Evolutionary conservation across 768 basidiomycete genomes (phyloP), one percentile per base, ranked within the genome.

Genomic region (Mycena albidolilacea): DNA sequence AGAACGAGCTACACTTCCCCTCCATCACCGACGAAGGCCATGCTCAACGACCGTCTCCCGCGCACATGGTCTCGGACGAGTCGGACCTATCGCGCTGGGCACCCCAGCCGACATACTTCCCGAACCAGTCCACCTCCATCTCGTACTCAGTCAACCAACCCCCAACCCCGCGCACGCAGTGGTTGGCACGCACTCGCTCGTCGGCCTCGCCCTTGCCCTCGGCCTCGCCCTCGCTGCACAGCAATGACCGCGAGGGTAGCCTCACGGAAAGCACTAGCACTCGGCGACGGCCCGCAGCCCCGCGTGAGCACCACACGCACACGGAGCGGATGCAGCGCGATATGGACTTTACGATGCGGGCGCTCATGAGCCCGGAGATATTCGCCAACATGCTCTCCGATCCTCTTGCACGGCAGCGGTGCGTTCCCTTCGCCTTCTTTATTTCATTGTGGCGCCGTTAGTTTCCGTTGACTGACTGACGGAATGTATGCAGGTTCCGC

Each of bases 331-430:
- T 23, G 23, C 23, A 23, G 23, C 23, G 23, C 23, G 23, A 23
- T 23, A 23, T 23, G 39, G 74, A 71, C 17, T 75, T 60, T 35
- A 75, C 74, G 3, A 39, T 63, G 63, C 74, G 70, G 14, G 74
- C 74, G 58, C 61, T 75, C 54, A 72, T 72, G 74, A 75, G 67
- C 58, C 70, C 70, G 21, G 67, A 57, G 30, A 65, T 67, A 67
- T 72, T 75, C 37, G 52, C 57, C 39, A n/a, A 14, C 12, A 75
- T 75, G 74, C 64, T 75, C 15, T 12, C 9, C 4, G 74, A 75
- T 6, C 67, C 74, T 39, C 60, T 75, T 1, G 67, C 74, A 15
- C 71, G 74, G 21, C 70, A 71, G 12, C 35, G 74, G 66, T 72
- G 46, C 21, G 66, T 64, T 10, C 8, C 15, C 14, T 44, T 15